phyloP scores from a whole-genome alignment of 2,329 filamentous ascomycete species.

The Rhinocladiella similis region DNA sequence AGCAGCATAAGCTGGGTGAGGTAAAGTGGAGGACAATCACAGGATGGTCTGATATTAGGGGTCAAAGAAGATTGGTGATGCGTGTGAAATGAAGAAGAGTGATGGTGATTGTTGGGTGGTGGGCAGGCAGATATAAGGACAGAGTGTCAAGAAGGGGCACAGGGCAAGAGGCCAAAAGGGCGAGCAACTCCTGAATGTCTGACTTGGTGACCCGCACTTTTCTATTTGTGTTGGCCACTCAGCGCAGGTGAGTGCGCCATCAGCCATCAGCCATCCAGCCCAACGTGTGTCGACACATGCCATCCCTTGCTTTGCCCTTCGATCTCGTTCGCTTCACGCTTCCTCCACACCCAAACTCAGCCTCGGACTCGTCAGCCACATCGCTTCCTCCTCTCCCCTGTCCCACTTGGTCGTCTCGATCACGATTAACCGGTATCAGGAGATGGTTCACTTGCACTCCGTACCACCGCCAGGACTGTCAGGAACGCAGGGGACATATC shows the following conservation, averaged over 20 bases:
- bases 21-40: slow-evolving; percentile 17
- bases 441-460: not conserved
- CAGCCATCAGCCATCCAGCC: slow-evolving; percentile 1
- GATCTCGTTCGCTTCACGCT: slow-evolving; percentile 1
- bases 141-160: slow-evolving; percentile 19
- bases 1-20: slow-evolving; percentile 4
- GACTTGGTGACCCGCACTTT: slow-evolving; percentile 3
- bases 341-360: slow-evolving; percentile 18
- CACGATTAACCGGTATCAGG: not conserved
- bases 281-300: slow-evolving; percentile 3
- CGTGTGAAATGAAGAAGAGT: not conserved
- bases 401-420: not conserved
- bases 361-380: slow-evolving; percentile 23
- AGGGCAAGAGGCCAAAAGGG: not conserved
- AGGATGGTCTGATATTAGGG: not conserved
- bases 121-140: slow-evolving; percentile 28
- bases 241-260: not conserved
- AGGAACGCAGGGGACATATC: slow-evolving; percentile 10
- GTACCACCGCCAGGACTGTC: slow-evolving; percentile 10
- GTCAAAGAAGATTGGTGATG: slow-evolving; percentile 2
- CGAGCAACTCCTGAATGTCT: not conserved
- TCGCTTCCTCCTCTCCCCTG: not conserved
- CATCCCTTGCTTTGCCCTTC: slow-evolving; percentile 20
- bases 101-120: not conserved
- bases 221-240: slow-evolving; percentile 20